Percentiles rank a stretch among this genome's conserved stretches.
phyloP scores from a whole-genome alignment of 345 rosid species.

The Mangifera indica region DNA sequence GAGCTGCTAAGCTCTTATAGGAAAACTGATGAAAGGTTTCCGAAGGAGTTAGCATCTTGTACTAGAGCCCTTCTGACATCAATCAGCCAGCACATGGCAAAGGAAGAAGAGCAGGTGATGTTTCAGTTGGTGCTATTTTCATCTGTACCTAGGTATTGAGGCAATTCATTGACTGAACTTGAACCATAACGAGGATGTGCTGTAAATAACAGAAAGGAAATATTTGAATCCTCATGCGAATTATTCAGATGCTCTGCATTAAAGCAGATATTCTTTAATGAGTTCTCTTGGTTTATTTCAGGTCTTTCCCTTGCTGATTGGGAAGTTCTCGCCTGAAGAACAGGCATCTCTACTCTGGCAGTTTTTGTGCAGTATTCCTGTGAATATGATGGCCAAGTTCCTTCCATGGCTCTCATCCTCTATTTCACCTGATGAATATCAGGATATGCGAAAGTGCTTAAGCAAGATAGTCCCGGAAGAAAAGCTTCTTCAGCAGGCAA shows the following conservation, averaged over 20 bases:
- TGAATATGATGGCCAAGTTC: conserved; percentile 57
- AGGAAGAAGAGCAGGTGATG: conserved; percentile 70
- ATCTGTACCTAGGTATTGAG: conserved; percentile 7
- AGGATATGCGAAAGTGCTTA: conserved; percentile 45
- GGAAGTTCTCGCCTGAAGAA: conserved; percentile 62
- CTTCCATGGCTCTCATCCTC: conserved; percentile 67
- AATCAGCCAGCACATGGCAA: conserved; percentile 65
- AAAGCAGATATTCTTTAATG: conserved; percentile 12
- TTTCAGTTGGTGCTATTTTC: conserved; percentile 1
- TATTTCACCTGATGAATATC: conserved; percentile 49
- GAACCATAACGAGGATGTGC: not conserved
- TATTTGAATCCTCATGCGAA: not conserved
- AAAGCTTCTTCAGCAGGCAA: conserved; percentile 63
- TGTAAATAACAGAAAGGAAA: conserved; percentile 2
- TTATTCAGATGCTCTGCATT: not conserved
- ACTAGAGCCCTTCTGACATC: conserved; percentile 66
- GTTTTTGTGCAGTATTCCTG: conserved; percentile 70
- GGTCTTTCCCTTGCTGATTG: conserved; percentile 65
- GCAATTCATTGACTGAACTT: not conserved
- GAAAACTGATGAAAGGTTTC: conserved; percentile 50
- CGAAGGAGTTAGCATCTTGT: conserved; percentile 58
- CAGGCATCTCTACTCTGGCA: conserved; percentile 69
- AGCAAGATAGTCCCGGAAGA: conserved; percentile 61
- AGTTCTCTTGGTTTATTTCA: conserved; percentile 27
- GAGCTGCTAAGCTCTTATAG: conserved; percentile 43